A percentile compares a stretch with the other conserved stretches of the same genome.
Conservation (phyloP, 148 eudicot species). For the Heliamphora exappendiculata region DNA sequence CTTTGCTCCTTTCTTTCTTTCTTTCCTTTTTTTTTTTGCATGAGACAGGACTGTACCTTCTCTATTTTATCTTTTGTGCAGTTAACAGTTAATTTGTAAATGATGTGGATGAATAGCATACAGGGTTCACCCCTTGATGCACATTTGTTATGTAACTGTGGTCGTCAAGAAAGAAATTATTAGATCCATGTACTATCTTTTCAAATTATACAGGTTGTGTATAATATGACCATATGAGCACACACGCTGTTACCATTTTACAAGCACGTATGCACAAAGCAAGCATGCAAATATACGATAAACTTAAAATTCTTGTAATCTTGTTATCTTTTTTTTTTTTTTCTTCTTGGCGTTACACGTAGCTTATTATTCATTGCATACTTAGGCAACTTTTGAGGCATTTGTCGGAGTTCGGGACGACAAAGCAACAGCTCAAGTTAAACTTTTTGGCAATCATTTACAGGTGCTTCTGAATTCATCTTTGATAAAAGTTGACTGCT, state of each 20-base stretch:
- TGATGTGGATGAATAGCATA: neutral
- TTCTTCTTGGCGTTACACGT: neutral
- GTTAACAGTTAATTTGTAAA: neutral
- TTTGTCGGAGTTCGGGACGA: conserved; percentile 89
- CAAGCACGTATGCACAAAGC: neutral
- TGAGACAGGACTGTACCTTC: too few species aligned
- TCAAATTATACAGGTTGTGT: neutral
- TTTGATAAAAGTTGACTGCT: neutral
- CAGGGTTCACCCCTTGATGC: neutral
- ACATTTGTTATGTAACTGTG: neutral
- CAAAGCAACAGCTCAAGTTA: conserved; percentile 70
- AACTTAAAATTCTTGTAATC: neutral
- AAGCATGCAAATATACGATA: neutral
- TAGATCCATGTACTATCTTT: neutral
- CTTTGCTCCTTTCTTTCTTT: too few species aligned
- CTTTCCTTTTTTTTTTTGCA: too few species aligned
- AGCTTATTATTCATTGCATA: conserved; percentile 1
- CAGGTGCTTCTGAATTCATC: conserved; percentile 35
- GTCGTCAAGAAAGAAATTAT: neutral
- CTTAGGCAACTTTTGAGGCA: conserved; percentile 91
- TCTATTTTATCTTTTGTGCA: neutral
- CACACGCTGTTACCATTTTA: neutral
- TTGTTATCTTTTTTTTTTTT: neutral
- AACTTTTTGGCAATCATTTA: conserved; percentile 77
- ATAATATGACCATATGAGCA: neutral